Evolutionary conservation across 2,329 filamentous ascomycete genomes (phyloP), one percentile per base, ranked within the genome.

Genomic region (Colletotrichum eremochloae): DNA sequence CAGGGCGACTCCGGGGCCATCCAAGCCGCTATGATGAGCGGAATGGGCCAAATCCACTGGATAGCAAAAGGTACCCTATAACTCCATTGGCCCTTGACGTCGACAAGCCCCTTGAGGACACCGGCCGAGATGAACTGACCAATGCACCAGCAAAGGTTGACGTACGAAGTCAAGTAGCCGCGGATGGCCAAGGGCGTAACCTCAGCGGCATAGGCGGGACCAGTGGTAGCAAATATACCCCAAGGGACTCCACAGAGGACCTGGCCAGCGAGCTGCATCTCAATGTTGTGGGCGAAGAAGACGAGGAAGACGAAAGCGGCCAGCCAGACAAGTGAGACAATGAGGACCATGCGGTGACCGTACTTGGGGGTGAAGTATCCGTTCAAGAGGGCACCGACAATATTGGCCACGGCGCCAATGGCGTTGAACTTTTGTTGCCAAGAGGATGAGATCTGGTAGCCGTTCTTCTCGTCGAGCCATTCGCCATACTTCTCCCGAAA

Each of bases 341-440:
- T 82, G 75, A 87, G 80, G 0, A 85, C 83, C 64, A 78, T 80
- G 56, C 84, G 82, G 63, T 86, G 84, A 1, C 86, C 86, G 72
- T 79, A 84, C 62, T 76, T 79, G 36, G 79, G 78, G 0, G 83
- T 83, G 11, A 84, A 76, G 74, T 79, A 85, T 24, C 84, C 84
- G 76, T 85, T 85, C 6, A 84, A 46, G 62, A 84, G 64, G 40
- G 81, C 81, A 18, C 83, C 83, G 55, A 84, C 76, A 63, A 85
- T 82, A 74, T 81, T 82, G 61, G 76, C 78, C 38, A 83, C 67
- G 8, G 79, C 79, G 40, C 77, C 79, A 53, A 81, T 77, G 61
- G 77, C 79, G 75, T 81, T 82, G 57, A 90, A 80, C 2, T 81
- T 84, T 29, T 86, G 82, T 77, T 89, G 87, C 88, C 88, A 89